These are phyloP conservation scores for Auricularia heimuer DNA, from an alignment of 768 basidiomycete genomes.

Conservation along the genomic window DNA sequence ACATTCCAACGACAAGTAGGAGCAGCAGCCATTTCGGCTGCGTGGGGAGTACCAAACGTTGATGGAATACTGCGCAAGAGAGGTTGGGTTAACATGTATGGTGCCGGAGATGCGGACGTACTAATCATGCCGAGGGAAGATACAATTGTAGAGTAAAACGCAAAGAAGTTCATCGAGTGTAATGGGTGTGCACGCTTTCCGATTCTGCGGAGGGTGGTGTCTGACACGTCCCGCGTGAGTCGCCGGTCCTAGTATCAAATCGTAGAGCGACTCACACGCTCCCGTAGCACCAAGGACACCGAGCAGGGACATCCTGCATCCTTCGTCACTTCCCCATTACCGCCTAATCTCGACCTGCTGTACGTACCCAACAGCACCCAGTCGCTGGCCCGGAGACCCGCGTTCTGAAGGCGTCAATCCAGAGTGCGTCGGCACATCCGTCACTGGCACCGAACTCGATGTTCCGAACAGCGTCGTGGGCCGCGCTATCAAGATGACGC, in stretches of 20 bases:
- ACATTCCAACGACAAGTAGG: slow-evolving; percentile 24
- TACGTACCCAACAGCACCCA: slow-evolving; percentile 50
- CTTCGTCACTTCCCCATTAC: neutral
- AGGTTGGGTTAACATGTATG: slow-evolving; percentile 12
- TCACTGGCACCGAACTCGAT: slow-evolving; percentile 2
- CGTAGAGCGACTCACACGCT: slow-evolving; percentile 43
- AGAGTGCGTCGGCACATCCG: neutral
- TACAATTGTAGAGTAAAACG: slow-evolving; percentile 40
- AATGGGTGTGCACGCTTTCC: slow-evolving; percentile 68
- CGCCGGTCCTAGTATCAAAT: neutral
- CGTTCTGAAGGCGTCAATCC: slow-evolving; percentile 3
- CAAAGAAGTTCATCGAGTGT: slow-evolving; percentile 62
- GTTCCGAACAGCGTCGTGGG: slow-evolving; percentile 64
- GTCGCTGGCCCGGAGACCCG: slow-evolving; percentile 28
- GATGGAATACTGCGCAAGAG: slow-evolving; percentile 10
- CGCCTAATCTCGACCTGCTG: neutral
- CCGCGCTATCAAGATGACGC: slow-evolving; percentile 74
- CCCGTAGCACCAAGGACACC: slow-evolving; percentile 58
- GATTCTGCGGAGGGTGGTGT: slow-evolving; percentile 50
- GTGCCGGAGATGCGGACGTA: slow-evolving; percentile 6
- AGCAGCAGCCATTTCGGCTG: slow-evolving; percentile 10
- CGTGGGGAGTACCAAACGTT: slow-evolving; percentile 17
- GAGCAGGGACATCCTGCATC: slow-evolving; percentile 44
- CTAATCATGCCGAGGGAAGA: slow-evolving; percentile 21
- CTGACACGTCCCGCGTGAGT: slow-evolving; percentile 17